Conservation (phyloP, 176 grass and related monocot species). For the bread wheat (Triticum aestivum) region IWGSC_CS_RefSeq_v2.1 NC_057796.1:231702845-231703344, state of each 20-base stretch:
- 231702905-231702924: constrained; percentile 15
- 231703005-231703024: constrained; percentile 37
- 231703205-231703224: background rate
- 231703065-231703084: constrained; percentile 66
- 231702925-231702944: constrained; percentile 11
- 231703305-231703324: background rate
- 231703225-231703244: background rate
- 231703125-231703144: constrained; percentile 21
- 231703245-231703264: background rate
- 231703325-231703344: constrained; percentile 9
- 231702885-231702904: constrained; percentile 22
- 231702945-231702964: constrained; percentile 31
- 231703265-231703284: too few relatives aligned
- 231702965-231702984: constrained; percentile 35
- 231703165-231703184: background rate
- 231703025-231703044: constrained; percentile 41
- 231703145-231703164: constrained; percentile 15
- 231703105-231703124: constrained; percentile 32
- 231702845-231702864: constrained; percentile 54
- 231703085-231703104: constrained; percentile 33
- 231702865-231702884: constrained; percentile 16
- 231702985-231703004: constrained; percentile 32
- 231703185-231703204: background rate
- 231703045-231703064: constrained; percentile 42
- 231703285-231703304: too few relatives aligned